A percentile compares a stretch with the other conserved stretches of the same genome.
These are phyloP conservation scores for Tolypocladium paradoxum DNA, from an alignment of 2,329 filamentous ascomycete genomes.

Conservation along the genomic window DNA sequence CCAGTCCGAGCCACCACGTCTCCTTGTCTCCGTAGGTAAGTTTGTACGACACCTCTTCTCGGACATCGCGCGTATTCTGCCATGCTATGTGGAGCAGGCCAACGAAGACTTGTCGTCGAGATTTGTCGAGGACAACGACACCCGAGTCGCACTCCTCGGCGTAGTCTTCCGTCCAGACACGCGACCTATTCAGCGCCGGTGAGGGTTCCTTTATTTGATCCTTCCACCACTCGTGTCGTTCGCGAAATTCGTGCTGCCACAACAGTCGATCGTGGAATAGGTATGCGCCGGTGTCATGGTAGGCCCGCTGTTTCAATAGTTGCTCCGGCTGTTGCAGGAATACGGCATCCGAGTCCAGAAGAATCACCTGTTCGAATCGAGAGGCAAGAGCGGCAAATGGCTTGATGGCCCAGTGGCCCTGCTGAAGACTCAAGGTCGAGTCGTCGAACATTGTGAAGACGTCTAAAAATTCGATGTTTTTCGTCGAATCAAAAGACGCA, in stretches of 20 bases:
- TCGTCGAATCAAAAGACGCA: constrained; percentile 6
- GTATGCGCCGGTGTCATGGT: constrained; percentile 19
- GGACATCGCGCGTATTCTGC: constrained; percentile 30
- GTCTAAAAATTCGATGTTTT: constrained; percentile 20
- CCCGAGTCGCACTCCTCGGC: constrained; percentile 32
- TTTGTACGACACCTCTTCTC: constrained; percentile 28
- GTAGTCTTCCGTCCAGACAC: constrained; percentile 27
- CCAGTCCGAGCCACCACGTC: constrained; percentile 33
- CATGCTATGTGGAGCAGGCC: constrained; percentile 30
- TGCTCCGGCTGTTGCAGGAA: constrained; percentile 25
- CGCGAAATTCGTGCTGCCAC: constrained; percentile 21
- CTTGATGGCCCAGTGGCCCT: constrained; percentile 29
- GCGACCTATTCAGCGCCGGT: constrained; percentile 20
- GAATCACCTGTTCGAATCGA: constrained; percentile 23
- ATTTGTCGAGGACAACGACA: constrained; percentile 30
- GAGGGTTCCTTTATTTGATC: constrained; percentile 24
- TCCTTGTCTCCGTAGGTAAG: constrained; percentile 35
- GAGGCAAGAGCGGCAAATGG: constrained; percentile 27
- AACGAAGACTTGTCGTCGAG: constrained; percentile 22
- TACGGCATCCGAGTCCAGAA: constrained; percentile 28
- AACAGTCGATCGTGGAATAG: constrained; percentile 32
- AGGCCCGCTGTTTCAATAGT: constrained; percentile 20
- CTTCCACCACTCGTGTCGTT: constrained; percentile 26
- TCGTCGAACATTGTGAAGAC: constrained; percentile 23
- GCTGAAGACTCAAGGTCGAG: constrained; percentile 13